Evolutionary conservation across 352 stramenopile species (phyloP).

Genomic region (Thraustotheca clavata): DNA sequence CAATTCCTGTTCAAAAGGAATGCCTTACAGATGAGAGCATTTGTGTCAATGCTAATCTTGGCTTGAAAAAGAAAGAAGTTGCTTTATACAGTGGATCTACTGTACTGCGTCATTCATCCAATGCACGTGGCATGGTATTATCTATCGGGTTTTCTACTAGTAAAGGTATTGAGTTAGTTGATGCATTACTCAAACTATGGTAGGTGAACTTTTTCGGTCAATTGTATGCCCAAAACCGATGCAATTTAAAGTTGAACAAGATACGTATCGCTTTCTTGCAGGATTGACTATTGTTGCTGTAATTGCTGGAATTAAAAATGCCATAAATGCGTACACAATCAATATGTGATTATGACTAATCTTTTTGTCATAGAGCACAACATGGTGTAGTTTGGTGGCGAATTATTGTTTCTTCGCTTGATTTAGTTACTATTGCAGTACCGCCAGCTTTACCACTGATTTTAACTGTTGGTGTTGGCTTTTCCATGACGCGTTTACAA

Average conservation of each 20-base stretch:
- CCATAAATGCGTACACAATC: background rate
- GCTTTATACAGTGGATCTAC: background rate
- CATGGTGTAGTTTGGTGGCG: constrained; percentile 1
- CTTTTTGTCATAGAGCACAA: background rate
- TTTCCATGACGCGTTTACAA: constrained; percentile 28
- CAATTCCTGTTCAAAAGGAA: constrained; percentile 19
- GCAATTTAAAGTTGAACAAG: constrained; percentile 51
- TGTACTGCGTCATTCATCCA: background rate
- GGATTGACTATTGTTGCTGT: constrained; percentile 42
- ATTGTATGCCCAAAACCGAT: constrained; percentile 59
- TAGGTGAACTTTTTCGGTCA: constrained; percentile 51
- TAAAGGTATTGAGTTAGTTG: constrained; percentile 35
- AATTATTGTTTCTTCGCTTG: constrained; percentile 20
- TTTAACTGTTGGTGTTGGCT: constrained; percentile 45
- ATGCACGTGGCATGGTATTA: constrained; percentile 32
- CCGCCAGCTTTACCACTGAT: constrained; percentile 28
- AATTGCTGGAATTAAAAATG: constrained; percentile 40
- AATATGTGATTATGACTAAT: background rate
- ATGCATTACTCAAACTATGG: background rate
- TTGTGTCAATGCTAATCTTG: background rate
- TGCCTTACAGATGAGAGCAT: background rate
- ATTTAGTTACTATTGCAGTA: constrained; percentile 38
- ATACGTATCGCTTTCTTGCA: constrained; percentile 52
- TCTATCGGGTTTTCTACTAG: constrained; percentile 54
- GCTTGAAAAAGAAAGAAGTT: background rate